Evolutionary conservation across 805 yeast genomes (phyloP), one percentile per base, ranked within the genome.

Genomic region (Pichia cabralensis): DNA sequence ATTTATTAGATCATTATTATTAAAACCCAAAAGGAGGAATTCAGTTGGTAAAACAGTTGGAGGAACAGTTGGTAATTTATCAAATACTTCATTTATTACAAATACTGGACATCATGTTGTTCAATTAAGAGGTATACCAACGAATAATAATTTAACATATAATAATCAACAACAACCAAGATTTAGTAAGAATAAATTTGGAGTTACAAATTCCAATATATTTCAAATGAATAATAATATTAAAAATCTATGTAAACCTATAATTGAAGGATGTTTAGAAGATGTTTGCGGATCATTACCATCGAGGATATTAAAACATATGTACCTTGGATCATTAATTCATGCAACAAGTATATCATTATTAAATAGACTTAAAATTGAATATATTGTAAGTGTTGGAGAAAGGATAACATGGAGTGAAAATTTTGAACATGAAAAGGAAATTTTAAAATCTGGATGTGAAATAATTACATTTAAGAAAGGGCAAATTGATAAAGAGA

Each of bases 301-400:
- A 1, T 85, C 96, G 0, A 62, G 82, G 34, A 79, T 89, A 4
- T 57, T 88, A 34, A 82, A 89, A 1, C 88, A 88, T 55, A 55
- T 89, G 41, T 89, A 86, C 49, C 62, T 89, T 34, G 97, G 97
- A 1, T 78, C 92, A 3, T 61, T 86, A 35, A 70, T 60, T 30
- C 96, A 89, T 59, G 96, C 96, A 4, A 76, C 75, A 37, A 72
- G 76, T 43, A 66, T 79, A 6, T 70, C 74, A 3, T 55, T 89
- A 43, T 60, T 89, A 35, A 56, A 61, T 20, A 67, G 67, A 36
- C 58, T 89, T 10, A 85, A 83, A 0, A 84, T 89, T 38, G 69
- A 66, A 13, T 72, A 81, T 38, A 68, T 89, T 10, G 76, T 89
- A 11, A 78, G 92, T 3, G 96, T 89, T 8, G 97, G 97, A 2